These are phyloP conservation scores for Lentinula detonsa DNA, from an alignment of 768 basidiomycete species.

Conservation along the genomic window DNA sequence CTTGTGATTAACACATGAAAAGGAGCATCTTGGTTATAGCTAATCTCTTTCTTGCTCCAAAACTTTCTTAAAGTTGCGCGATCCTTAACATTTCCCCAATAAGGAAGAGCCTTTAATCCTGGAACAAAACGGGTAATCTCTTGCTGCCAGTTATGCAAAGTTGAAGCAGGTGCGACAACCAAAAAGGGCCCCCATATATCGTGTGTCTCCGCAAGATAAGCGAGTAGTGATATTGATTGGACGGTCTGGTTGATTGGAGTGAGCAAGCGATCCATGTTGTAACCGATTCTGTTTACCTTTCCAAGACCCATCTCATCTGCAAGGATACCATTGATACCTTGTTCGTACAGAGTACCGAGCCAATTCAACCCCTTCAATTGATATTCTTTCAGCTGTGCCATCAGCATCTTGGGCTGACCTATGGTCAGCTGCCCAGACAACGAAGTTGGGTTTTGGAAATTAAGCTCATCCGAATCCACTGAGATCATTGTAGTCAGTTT, in stretches of 20 bases:
- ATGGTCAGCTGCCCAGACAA: conserved; percentile 80
- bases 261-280: background rate
- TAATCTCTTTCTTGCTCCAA: conserved; percentile 97
- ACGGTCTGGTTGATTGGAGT: conserved; percentile 57
- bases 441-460: conserved; percentile 98
- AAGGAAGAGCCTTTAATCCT: conserved; percentile 87
- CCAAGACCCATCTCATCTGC: conserved; percentile 99
- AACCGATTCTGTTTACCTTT: conserved; percentile 41
- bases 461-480: conserved; percentile 96
- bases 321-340: conserved; percentile 98
- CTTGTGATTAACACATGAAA: conserved; percentile 97
- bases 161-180: conserved; percentile 95
- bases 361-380: conserved; percentile 97
- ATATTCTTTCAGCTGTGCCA: conserved; percentile 96
- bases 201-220: conserved; percentile 94
- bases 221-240: conserved; percentile 93
- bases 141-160: conserved; percentile 99
- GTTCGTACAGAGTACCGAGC: conserved; percentile 96
- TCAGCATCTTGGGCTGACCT: conserved; percentile 91
- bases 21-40: conserved; percentile 90
- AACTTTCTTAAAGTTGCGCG: conserved; percentile 91
- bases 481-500: conserved; percentile 1
- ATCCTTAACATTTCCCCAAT: conserved; percentile 98
- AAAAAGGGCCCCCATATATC: conserved; percentile 99
- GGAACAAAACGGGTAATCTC: conserved; percentile 96